These are phyloP conservation scores for Colletotrichum scovillei DNA, from an alignment of 2,329 filamentous ascomycete species.

Conservation along the genomic window DNA sequence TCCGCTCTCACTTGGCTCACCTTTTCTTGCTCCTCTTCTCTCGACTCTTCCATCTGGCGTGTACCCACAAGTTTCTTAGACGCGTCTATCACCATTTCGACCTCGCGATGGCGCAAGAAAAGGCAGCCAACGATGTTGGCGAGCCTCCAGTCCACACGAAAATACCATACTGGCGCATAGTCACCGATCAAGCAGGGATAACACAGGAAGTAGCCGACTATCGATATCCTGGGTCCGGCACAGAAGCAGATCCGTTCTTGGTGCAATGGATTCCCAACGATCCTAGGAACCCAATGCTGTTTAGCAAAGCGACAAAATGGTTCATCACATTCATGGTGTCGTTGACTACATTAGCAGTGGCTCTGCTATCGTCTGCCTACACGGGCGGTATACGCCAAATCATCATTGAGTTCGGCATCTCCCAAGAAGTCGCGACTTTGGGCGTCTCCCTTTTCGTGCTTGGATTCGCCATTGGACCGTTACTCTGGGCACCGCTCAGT, in stretches of 20 bases:
- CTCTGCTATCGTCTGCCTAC: constrained; percentile 72
- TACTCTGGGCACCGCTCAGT: constrained; percentile 72
- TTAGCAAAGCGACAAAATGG: constrained; percentile 67
- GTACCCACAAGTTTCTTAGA: neutral
- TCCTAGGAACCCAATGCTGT: constrained; percentile 70
- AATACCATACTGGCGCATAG: constrained; percentile 1
- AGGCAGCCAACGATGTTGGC: neutral
- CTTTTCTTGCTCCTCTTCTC: neutral
- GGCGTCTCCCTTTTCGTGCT: constrained; percentile 60
- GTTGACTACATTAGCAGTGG: constrained; percentile 70
- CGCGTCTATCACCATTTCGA: neutral
- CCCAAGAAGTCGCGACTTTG: constrained; percentile 55
- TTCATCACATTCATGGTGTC: constrained; percentile 67
- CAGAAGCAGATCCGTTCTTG: constrained; percentile 69
- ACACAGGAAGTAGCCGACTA: constrained; percentile 48
- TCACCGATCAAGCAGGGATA: neutral
- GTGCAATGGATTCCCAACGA: constrained; percentile 73
- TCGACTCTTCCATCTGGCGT: neutral
- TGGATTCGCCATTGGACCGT: constrained; percentile 67
- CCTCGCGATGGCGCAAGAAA: neutral
- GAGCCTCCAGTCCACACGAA: neutral
- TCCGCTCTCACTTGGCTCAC: neutral
- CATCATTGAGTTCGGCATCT: constrained; percentile 60
- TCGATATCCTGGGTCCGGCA: constrained; percentile 68
- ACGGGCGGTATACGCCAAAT: constrained; percentile 63